A percentile compares a stretch with the other conserved stretches of the same genome.
Evolutionary conservation across 305 asterid species (phyloP).

Genomic region (Rubia peregrina): DNA sequence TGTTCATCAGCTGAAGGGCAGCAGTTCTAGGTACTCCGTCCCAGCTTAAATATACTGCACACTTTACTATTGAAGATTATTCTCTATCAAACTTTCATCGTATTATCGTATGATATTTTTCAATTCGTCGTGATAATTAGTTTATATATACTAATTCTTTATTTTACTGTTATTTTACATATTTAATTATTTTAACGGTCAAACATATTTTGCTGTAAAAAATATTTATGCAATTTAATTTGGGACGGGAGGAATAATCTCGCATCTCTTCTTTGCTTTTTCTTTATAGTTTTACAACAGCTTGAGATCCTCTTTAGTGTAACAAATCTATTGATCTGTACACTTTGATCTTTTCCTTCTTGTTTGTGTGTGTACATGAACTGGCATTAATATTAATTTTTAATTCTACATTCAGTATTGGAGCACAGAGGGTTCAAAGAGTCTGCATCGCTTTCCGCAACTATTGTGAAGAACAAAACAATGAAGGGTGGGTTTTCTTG

Average conservation of each 20-base stretch:
- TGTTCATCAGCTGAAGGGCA: constrained; percentile 38
- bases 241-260: too few relatives aligned
- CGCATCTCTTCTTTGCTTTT: too few relatives aligned
- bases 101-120: background rate
- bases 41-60: too few relatives aligned
- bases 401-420: constrained; percentile 18
- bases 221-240: too few relatives aligned
- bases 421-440: constrained; percentile 34
- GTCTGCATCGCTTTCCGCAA: constrained; percentile 28
- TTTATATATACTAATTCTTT: too few relatives aligned
- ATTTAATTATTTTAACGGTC: too few relatives aligned
- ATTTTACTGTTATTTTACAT: too few relatives aligned
- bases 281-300: background rate
- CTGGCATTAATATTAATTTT: background rate
- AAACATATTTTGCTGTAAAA: too few relatives aligned
- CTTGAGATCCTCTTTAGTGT: background rate
- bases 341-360: background rate
- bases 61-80: background rate
- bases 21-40: constrained; percentile 29
- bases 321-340: background rate
- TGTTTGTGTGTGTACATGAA: background rate
- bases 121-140: too few relatives aligned
- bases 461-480: constrained; percentile 28
- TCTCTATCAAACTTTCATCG: too few relatives aligned
- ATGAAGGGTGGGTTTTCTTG: constrained; percentile 26